Conservation (phyloP, 495 filamentous ascomycete species). For the Trichocladium antarcticum region DNA sequence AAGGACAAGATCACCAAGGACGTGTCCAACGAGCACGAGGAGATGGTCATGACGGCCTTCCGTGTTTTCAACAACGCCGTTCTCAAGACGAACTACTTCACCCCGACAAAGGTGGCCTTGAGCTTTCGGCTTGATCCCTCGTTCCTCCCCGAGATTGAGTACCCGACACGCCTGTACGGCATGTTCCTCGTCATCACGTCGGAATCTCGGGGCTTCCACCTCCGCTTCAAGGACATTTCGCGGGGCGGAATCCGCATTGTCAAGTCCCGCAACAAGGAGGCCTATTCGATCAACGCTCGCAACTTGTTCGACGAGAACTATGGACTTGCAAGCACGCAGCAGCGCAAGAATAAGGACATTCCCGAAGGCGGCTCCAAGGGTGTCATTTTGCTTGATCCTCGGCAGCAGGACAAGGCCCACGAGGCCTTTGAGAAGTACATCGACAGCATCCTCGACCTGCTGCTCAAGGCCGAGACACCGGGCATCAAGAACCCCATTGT, state of each 20-base stretch:
- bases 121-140: slow-evolving; percentile 86
- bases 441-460: slow-evolving; percentile 89
- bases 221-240: slow-evolving; percentile 94
- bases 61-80: slow-evolving; percentile 82
- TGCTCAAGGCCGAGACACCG: slow-evolving; percentile 77
- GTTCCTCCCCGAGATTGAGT: slow-evolving; percentile 85
- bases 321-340: slow-evolving; percentile 93
- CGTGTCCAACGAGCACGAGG: slow-evolving; percentile 85
- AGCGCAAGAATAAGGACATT: slow-evolving; percentile 99
- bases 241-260: slow-evolving; percentile 97
- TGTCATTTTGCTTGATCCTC: slow-evolving; percentile 85
- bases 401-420: slow-evolving; percentile 81
- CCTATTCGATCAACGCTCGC: slow-evolving; percentile 90
- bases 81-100: slow-evolving; percentile 98
- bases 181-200: slow-evolving; percentile 98
- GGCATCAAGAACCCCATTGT: slow-evolving; percentile 99
- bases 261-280: slow-evolving; percentile 89
- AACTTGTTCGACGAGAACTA: slow-evolving; percentile 98
- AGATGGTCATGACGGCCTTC: slow-evolving; percentile 98
- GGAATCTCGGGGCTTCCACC: slow-evolving; percentile 92
- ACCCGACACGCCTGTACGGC: slow-evolving; percentile 85
- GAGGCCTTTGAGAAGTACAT: slow-evolving; percentile 99
- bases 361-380: slow-evolving; percentile 98
- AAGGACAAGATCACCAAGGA: slow-evolving; percentile 71
- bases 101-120: slow-evolving; percentile 93